Evolutionary conservation across 805 yeast species (phyloP).

Genomic region (Saccharomycopsis microspora): DNA sequence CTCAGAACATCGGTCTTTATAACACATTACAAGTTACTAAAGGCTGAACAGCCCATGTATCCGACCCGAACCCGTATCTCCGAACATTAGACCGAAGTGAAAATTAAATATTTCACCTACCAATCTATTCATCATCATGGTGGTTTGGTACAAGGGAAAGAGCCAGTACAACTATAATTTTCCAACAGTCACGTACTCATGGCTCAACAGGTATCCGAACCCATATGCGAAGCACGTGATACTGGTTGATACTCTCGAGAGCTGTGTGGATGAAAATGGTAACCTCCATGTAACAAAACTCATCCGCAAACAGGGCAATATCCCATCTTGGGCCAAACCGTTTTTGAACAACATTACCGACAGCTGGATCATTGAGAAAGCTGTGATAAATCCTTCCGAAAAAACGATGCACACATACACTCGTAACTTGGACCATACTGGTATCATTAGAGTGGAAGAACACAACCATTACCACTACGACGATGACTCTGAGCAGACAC

Average conservation of each 20-base stretch:
- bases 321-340: slow-evolving; percentile 72
- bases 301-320: slow-evolving; percentile 65
- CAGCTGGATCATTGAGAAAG: slow-evolving; percentile 73
- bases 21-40: too few species aligned
- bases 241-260: slow-evolving; percentile 67
- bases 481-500: slow-evolving; percentile 25
- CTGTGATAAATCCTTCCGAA: slow-evolving; percentile 53
- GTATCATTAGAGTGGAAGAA: slow-evolving; percentile 72
- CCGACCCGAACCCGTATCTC: too few species aligned
- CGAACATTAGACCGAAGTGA: too few species aligned
- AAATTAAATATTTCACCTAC: background rate
- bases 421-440: slow-evolving; percentile 74
- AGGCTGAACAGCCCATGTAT: too few species aligned
- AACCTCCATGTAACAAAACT: slow-evolving; percentile 61
- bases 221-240: slow-evolving; percentile 82
- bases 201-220: slow-evolving; percentile 58
- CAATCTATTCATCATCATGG: slow-evolving; percentile 32
- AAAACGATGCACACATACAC: slow-evolving; percentile 56
- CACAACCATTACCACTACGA: slow-evolving; percentile 42
- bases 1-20: too few species aligned
- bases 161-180: slow-evolving; percentile 57
- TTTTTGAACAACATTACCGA: slow-evolving; percentile 59
- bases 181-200: slow-evolving; percentile 63
- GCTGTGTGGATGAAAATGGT: slow-evolving; percentile 48
- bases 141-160: slow-evolving; percentile 43